These are phyloP conservation scores for Aspergillus baeticus DNA, from an alignment of 495 filamentous ascomycete species.

Conservation along the genomic window DNA sequence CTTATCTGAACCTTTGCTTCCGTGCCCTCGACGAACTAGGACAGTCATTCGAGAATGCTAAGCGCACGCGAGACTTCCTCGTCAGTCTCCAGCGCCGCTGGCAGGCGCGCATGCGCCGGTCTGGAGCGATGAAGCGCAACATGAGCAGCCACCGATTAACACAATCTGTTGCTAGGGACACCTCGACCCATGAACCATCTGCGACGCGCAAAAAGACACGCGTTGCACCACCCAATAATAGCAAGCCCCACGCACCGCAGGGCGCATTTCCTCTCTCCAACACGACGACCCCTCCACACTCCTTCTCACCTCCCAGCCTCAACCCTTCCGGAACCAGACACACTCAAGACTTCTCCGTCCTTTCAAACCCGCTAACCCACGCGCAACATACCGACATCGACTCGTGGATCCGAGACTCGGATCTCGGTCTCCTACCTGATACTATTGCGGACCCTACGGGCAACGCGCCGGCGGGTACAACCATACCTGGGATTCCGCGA, in stretches of 20 bases:
- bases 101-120: slow-evolving; percentile 46
- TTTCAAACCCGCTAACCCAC: slow-evolving; percentile 13
- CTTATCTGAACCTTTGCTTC: slow-evolving; percentile 48
- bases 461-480: too few species aligned
- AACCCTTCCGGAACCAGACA: slow-evolving; percentile 5
- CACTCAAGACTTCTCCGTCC: slow-evolving; percentile 4
- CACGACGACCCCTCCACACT: background rate
- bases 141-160: slow-evolving; percentile 23
- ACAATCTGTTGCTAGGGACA: slow-evolving; percentile 5
- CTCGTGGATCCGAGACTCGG: slow-evolving; percentile 33
- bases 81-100: slow-evolving; percentile 47
- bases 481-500: slow-evolving; percentile 10
- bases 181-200: slow-evolving; percentile 3
- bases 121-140: slow-evolving; percentile 37
- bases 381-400: slow-evolving; percentile 30
- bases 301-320: background rate
- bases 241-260: too few species aligned
- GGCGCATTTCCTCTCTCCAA: slow-evolving; percentile 4
- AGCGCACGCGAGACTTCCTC: slow-evolving; percentile 44
- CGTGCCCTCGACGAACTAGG: slow-evolving; percentile 46
- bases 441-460: slow-evolving; percentile 15
- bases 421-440: slow-evolving; percentile 33
- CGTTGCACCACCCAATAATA: slow-evolving; percentile 11
- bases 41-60: slow-evolving; percentile 48
- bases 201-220: slow-evolving; percentile 33